Conservation (phyloP, 75 land plant species). For the Picea glauca region DNA sequence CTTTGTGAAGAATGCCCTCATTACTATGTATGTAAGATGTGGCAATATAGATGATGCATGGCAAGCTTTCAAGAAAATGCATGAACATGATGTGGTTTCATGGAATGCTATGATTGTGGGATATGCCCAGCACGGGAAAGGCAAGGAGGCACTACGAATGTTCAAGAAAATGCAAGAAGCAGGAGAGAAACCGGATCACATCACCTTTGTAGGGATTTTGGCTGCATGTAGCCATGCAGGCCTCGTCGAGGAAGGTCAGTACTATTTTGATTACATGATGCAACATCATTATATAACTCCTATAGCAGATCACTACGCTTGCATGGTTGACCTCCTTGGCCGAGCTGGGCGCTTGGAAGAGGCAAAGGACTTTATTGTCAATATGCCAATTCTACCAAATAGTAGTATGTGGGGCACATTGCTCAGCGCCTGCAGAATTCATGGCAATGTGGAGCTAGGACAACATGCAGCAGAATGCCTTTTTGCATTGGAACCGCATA, state of each 20-base stretch:
- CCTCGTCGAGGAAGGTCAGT: background rate
- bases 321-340: constrained; percentile 8
- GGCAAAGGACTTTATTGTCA: background rate
- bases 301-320: constrained; percentile 2
- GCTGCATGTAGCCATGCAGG: constrained; percentile 5
- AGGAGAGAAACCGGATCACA: background rate
- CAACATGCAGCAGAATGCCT: background rate
- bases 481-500: background rate
- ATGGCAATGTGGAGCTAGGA: constrained; percentile 4
- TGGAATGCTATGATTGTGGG: constrained; percentile 15
- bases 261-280: constrained; percentile 4
- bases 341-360: constrained; percentile 1
- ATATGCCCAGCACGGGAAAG: constrained; percentile 4
- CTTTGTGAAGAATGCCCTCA: constrained; percentile 32
- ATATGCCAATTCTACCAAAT: constrained; percentile 12
- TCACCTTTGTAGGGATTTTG: constrained; percentile 10
- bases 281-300: constrained; percentile 2
- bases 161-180: constrained; percentile 2
- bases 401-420: background rate
- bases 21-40: constrained; percentile 71
- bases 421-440: constrained; percentile 12
- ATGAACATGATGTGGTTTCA: constrained; percentile 7
- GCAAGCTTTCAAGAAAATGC: background rate
- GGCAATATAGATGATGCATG: constrained; percentile 36
- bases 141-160: background rate